Evolutionary conservation across 257 asterid species (phyloP).

Genomic region (Solanum commersonii): DNA sequence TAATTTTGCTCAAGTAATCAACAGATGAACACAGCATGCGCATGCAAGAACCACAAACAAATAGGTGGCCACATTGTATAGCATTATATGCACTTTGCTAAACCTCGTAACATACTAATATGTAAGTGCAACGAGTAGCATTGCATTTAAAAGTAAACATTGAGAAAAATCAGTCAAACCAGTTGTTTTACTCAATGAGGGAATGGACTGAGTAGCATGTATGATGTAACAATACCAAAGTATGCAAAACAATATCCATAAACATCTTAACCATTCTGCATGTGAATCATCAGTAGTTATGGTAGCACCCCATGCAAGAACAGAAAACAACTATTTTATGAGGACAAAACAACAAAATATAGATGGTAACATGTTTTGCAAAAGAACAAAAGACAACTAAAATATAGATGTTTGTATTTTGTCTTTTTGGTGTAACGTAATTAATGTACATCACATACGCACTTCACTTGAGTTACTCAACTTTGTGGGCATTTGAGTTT

Average conservation of each 20-base stretch:
- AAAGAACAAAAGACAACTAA: not conserved
- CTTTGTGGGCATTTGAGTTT: not conserved
- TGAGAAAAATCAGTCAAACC: not conserved
- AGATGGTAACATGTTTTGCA: not conserved
- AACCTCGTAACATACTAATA: not conserved
- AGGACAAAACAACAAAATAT: not conserved
- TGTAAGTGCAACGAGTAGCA: not conserved
- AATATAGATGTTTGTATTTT: not conserved
- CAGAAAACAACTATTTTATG: not conserved
- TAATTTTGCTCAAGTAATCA: not conserved
- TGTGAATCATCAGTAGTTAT: not conserved
- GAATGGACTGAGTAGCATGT: not conserved
- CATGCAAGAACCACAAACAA: not conserved
- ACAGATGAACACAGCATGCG: not conserved
- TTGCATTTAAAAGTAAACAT: not conserved
- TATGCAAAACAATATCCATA: not conserved
- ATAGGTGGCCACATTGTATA: not conserved
- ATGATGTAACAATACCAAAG: not conserved
- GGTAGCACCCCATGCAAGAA: not conserved
- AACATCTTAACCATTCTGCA: not conserved
- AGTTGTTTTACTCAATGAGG: not conserved
- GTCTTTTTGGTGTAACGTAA: not conserved
- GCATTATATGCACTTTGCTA: not conserved
- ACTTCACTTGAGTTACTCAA: not conserved
- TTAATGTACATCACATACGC: not conserved